Evolutionary conservation across 208 protist species (phyloP).

Genomic region (Paratrypanosoma confusum): DNA sequence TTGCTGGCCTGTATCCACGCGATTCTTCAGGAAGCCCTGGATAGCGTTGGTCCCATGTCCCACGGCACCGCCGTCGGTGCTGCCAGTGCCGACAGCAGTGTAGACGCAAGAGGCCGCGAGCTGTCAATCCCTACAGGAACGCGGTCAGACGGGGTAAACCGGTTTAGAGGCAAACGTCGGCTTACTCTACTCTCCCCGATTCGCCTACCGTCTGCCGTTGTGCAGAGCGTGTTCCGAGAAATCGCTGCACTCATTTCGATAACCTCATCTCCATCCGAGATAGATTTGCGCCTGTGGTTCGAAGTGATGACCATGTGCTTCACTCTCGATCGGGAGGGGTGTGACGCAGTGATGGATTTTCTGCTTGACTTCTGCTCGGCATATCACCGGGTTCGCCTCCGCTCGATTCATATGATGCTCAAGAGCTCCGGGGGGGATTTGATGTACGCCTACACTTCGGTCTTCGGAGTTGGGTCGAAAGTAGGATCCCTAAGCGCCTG

Average conservation of each 20-base stretch:
- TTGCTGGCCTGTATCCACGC: conserved; percentile 45
- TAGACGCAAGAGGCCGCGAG: no score
- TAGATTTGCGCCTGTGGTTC: conserved; percentile 42
- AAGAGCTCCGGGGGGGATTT: conserved; percentile 22
- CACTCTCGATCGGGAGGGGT: conserved; percentile 21
- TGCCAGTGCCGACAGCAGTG: no score
- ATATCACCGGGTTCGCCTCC: conserved; percentile 82
- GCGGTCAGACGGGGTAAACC: no score
- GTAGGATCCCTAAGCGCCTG: conserved; percentile 30
- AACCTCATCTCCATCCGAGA: not conserved
- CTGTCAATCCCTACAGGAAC: no score
- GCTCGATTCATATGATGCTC: conserved; percentile 44
- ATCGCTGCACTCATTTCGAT: no score
- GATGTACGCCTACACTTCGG: conserved; percentile 34
- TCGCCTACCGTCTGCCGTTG: no score
- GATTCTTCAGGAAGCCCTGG: conserved; percentile 30
- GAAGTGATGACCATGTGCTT: conserved; percentile 39
- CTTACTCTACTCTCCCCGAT: no score
- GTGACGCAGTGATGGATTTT: conserved; percentile 22
- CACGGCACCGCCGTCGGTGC: no score
- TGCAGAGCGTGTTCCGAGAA: no score
- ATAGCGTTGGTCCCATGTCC: no score
- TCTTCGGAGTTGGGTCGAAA: conserved; percentile 53
- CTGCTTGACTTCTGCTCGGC: conserved; percentile 70
- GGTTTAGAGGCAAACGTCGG: no score